A percentile compares a stretch with the other conserved stretches of the same genome.
Evolutionary conservation across 2,329 filamentous ascomycete genomes (phyloP).

Genomic region (Aureobasidium sp.): DNA sequence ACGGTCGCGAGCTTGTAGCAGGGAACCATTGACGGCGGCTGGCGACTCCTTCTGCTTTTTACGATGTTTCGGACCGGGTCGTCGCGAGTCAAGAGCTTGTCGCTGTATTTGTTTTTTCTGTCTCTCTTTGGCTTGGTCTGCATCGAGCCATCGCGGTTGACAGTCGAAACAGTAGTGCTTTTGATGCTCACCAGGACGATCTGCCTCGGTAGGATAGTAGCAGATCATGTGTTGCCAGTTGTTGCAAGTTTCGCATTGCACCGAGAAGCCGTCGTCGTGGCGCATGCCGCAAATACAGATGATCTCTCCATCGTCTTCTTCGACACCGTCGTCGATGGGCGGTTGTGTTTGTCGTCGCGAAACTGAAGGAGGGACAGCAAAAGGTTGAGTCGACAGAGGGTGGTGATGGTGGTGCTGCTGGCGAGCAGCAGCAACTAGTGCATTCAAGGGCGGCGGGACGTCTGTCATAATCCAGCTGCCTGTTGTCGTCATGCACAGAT

Average conservation of each 20-base stretch:
- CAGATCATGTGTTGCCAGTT: conserved; percentile 98
- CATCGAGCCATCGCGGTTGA: conserved; percentile 66
- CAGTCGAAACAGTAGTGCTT: conserved; percentile 87
- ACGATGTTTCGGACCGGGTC: conserved; percentile 73
- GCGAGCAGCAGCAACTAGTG: conserved; percentile 6
- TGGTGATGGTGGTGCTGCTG: not conserved
- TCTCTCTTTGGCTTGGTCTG: conserved; percentile 35
- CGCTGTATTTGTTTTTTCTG: conserved; percentile 34
- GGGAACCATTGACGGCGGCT: conserved; percentile 55
- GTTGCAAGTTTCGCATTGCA: conserved; percentile 91
- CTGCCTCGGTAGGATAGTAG: conserved; percentile 73
- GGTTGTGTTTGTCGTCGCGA: not conserved
- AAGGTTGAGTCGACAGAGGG: not conserved
- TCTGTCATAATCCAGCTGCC: conserved; percentile 8
- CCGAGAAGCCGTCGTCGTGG: conserved; percentile 96
- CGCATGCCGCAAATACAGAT: conserved; percentile 93
- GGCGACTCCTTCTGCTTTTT: conserved; percentile 72
- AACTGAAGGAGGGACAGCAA: not conserved
- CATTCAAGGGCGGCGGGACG: conserved; percentile 8
- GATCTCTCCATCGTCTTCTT: conserved; percentile 84
- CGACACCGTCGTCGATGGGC: conserved; percentile 20
- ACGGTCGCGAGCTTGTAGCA: conserved; percentile 31
- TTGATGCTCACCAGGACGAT: conserved; percentile 47
- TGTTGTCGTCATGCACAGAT: conserved; percentile 2
- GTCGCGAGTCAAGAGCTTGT: conserved; percentile 47